A percentile compares a stretch with the other conserved stretches of the same genome.
Evolutionary conservation across 805 yeast genomes (phyloP).

Genomic region (Hanseniaspora occidentalis): DNA sequence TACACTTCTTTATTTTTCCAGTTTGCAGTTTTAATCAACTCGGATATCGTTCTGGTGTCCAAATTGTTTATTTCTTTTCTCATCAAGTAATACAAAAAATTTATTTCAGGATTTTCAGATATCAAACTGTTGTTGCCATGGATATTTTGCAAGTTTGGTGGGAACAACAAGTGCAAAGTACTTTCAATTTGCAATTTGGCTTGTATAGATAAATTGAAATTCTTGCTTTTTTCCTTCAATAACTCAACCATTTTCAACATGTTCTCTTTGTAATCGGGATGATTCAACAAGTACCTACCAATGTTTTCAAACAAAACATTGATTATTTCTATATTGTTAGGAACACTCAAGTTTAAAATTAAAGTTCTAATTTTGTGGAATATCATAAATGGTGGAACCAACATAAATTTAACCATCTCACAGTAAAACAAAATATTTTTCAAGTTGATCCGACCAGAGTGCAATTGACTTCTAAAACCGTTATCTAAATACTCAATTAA

Average conservation of each 20-base stretch:
- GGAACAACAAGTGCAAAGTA: conserved; percentile 40
- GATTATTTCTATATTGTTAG: conserved; percentile 56
- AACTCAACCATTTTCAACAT: conserved; percentile 54
- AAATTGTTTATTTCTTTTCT: conserved; percentile 35
- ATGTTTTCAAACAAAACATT: conserved; percentile 60
- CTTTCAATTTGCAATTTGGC: conserved; percentile 49
- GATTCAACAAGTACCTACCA: conserved; percentile 51
- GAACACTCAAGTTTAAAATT: conserved; percentile 36
- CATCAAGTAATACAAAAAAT: conserved; percentile 38
- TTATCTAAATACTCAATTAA: conserved; percentile 42
- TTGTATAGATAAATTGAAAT: conserved; percentile 36
- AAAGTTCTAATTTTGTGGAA: conserved; percentile 62
- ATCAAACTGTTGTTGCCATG: conserved; percentile 19
- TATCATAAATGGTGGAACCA: conserved; percentile 57
- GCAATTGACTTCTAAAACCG: conserved; percentile 49
- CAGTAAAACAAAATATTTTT: conserved; percentile 49
- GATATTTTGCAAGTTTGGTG: conserved; percentile 34
- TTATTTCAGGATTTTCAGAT: conserved; percentile 27
- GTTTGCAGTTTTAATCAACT: conserved; percentile 32
- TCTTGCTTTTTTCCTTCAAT: conserved; percentile 37
- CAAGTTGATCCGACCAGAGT: conserved; percentile 38
- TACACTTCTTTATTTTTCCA: conserved; percentile 30
- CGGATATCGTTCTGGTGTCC: conserved; percentile 25
- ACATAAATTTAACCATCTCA: conserved; percentile 65
- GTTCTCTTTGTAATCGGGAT: conserved; percentile 40